Evolutionary conservation across 805 yeast genomes (phyloP).

Genomic region (Diddensiella caesifluorescens): DNA sequence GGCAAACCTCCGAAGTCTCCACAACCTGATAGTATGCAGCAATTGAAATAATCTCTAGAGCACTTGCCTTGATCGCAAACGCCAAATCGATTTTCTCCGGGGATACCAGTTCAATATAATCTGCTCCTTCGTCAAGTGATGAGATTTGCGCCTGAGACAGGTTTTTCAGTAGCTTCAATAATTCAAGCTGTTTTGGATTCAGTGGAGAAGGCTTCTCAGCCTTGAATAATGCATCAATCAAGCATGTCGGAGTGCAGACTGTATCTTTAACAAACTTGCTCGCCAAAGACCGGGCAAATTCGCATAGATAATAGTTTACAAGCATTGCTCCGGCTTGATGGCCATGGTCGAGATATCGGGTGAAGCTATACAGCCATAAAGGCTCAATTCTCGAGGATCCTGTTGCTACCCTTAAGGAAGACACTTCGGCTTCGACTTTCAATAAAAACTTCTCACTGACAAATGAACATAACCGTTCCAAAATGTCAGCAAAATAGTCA

Average conservation of each 20-base stretch:
- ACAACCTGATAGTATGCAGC: conserved; percentile 46
- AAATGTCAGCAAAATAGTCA: neutral
- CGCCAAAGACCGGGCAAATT: conserved; percentile 18
- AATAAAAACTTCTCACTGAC: conserved; percentile 15
- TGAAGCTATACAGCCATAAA: conserved; percentile 16
- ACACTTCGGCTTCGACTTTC: conserved; percentile 9
- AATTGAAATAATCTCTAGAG: conserved; percentile 57
- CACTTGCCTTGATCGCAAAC: conserved; percentile 47
- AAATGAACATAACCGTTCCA: conserved; percentile 1
- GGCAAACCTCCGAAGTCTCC: conserved; percentile 40
- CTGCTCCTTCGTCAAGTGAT: conserved; percentile 52
- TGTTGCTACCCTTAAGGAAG: conserved; percentile 1
- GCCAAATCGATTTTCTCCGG: conserved; percentile 45
- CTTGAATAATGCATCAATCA: conserved; percentile 8
- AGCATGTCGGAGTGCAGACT: conserved; percentile 4
- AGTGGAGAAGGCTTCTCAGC: conserved; percentile 5
- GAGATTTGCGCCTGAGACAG: conserved; percentile 38
- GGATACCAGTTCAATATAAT: conserved; percentile 50
- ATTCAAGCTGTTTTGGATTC: neutral
- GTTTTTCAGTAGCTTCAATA: conserved; percentile 19
- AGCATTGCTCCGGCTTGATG: conserved; percentile 23
- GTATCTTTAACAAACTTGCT: conserved; percentile 12
- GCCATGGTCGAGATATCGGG: conserved; percentile 12
- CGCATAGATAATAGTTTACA: conserved; percentile 15
- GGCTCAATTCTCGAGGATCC: neutral